phyloP scores from a whole-genome alignment of 805 yeast genomes.

The Teunomyces lycoperdinae region DNA sequence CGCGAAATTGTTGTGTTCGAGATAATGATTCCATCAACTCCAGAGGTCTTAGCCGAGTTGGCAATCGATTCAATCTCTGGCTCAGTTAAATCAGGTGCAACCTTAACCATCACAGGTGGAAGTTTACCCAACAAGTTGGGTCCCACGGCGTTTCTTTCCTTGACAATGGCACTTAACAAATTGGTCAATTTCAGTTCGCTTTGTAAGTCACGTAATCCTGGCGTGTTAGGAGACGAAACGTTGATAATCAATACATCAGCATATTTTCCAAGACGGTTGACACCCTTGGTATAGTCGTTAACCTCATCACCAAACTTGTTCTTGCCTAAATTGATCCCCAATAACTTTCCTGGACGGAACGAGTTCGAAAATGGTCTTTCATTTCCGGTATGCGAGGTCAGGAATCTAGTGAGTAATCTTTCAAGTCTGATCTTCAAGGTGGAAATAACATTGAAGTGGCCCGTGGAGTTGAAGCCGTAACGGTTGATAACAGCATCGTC shows the following conservation, averaged over 20 bases:
- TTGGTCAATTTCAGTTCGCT: conserved; percentile 67
- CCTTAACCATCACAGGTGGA: conserved; percentile 86
- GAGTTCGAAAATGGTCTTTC: conserved; percentile 40
- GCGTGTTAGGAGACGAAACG: conserved; percentile 95
- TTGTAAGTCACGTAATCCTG: conserved; percentile 88
- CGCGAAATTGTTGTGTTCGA: conserved; percentile 91
- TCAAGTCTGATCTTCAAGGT: conserved; percentile 65
- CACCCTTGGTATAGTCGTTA: conserved; percentile 82
- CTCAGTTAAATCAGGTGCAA: conserved; percentile 90
- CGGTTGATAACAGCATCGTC: conserved; percentile 93
- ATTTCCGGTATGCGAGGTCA: conserved; percentile 11
- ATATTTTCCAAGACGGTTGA: conserved; percentile 70
- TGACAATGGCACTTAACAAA: conserved; percentile 62
- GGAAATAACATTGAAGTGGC: conserved; percentile 72
- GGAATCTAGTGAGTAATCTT: conserved; percentile 26
- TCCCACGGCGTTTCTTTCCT: conserved; percentile 57
- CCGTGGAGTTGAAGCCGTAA: conserved; percentile 91
- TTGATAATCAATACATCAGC: conserved; percentile 91
- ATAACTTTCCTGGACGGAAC: conserved; percentile 58
- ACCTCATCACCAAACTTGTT: conserved; percentile 91
- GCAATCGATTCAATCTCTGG: conserved; percentile 82
- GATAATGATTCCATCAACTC: conserved; percentile 87
- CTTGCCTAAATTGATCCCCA: conserved; percentile 87
- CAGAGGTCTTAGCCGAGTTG: conserved; percentile 67
- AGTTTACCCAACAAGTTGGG: conserved; percentile 40